These are phyloP conservation scores for Linnemannia zychae DNA, from an alignment of 192 early-diverging fungal genomes.

Conservation along the genomic window DNA sequence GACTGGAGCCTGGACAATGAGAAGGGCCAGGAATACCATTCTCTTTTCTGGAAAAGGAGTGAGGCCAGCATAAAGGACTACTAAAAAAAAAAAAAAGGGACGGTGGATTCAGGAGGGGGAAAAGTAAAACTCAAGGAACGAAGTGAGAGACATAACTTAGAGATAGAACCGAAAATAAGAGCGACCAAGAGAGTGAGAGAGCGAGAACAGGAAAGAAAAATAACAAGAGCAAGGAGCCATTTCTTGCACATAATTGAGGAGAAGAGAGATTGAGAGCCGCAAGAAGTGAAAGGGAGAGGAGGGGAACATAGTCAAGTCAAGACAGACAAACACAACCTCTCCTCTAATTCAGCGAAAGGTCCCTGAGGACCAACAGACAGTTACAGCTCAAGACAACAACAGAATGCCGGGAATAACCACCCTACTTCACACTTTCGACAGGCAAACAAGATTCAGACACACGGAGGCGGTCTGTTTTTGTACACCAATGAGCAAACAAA, in stretches of 20 bases:
- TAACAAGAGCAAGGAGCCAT: conserved; percentile 50
- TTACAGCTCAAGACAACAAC: background rate
- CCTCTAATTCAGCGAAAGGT: background rate
- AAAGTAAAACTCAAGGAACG: background rate
- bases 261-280: conserved; percentile 44
- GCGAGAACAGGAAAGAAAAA: conserved; percentile 10
- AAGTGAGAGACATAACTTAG: background rate
- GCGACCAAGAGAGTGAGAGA: too few relatives aligned
- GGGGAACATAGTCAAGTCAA: background rate
- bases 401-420: background rate
- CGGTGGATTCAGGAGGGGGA: conserved; percentile 17
- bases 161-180: background rate
- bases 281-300: background rate
- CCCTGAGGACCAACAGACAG: background rate
- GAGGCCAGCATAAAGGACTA: background rate
- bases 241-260: conserved; percentile 19
- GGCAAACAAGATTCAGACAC: background rate
- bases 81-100: conserved; percentile 24
- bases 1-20: background rate
- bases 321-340: background rate
- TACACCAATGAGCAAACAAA: background rate
- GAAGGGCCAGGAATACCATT: conserved; percentile 2
- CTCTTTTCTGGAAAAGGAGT: background rate
- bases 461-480: background rate
- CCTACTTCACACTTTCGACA: background rate